Evolutionary conservation across 2,329 filamentous ascomycete species (phyloP).

Genomic region (Lecanicillium sp.): DNA sequence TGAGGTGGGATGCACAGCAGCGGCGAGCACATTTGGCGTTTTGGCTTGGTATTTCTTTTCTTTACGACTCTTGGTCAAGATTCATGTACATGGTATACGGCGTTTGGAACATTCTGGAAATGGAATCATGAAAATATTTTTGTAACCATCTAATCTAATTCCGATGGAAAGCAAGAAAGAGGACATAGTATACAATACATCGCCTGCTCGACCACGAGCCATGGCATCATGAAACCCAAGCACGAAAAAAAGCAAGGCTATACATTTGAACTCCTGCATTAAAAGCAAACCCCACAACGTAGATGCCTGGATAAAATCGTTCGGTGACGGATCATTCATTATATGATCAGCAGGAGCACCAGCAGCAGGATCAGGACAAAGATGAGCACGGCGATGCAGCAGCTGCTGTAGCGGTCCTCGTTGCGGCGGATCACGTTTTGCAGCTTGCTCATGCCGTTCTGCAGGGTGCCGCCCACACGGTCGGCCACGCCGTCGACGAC

Average conservation of each 20-base stretch:
- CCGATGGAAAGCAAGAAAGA: no score
- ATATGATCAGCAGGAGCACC: slow-evolving; percentile 65
- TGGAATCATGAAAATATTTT: no score
- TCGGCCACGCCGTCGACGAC: slow-evolving; percentile 80
- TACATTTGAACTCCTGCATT: slow-evolving; percentile 1
- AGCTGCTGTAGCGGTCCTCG: slow-evolving; percentile 82
- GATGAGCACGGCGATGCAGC: slow-evolving; percentile 85
- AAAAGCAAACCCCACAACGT: neutral
- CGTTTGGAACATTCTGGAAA: no score
- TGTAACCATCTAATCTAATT: no score
- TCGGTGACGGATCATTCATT: slow-evolving; percentile 13
- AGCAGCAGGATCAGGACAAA: slow-evolving; percentile 82
- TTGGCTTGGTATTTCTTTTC: neutral
- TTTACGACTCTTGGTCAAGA: no score
- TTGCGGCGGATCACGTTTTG: slow-evolving; percentile 79
- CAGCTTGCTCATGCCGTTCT: slow-evolving; percentile 82
- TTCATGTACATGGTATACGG: no score
- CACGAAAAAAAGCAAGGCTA: neutral
- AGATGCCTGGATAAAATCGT: no score
- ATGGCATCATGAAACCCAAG: neutral
- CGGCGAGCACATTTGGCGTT: no score
- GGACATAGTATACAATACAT: no score
- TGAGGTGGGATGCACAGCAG: no score
- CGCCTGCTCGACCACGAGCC: neutral
- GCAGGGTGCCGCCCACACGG: slow-evolving; percentile 76